Evolutionary conservation across 1,284 basidiomycete species (phyloP).

Genomic region (Pseudozyma sp.): DNA sequence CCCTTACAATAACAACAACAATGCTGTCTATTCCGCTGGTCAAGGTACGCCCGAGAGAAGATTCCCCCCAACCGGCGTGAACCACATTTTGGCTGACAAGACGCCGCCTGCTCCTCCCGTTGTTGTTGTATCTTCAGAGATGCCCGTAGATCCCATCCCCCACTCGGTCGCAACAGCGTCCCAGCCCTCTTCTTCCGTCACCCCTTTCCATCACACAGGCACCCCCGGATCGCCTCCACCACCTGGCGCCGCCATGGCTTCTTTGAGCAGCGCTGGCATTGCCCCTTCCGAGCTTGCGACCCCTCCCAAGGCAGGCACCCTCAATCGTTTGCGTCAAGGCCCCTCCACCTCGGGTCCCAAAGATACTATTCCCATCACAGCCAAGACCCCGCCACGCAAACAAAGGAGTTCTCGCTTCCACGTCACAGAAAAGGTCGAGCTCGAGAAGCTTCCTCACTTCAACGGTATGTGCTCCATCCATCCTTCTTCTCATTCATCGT

Average conservation of each 20-base stretch:
- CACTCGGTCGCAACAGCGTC: constrained; percentile 51
- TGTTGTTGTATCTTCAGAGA: constrained; percentile 62
- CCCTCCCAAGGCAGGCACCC: constrained; percentile 60
- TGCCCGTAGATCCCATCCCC: constrained; percentile 62
- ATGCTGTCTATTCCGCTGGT: constrained; percentile 27
- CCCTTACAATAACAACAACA: constrained; percentile 26
- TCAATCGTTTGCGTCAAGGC: constrained; percentile 57
- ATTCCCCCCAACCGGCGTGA: constrained; percentile 18
- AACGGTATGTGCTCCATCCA: constrained; percentile 75
- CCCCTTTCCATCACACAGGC: constrained; percentile 54
- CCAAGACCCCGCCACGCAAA: constrained; percentile 67
- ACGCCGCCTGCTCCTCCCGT: constrained; percentile 61
- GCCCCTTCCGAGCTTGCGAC: constrained; percentile 47
- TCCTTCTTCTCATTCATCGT: background rate
- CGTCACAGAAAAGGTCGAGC: constrained; percentile 93
- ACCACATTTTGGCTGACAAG: constrained; percentile 57
- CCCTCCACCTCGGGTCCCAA: constrained; percentile 55
- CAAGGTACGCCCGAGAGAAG: constrained; percentile 51
- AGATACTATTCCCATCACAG: constrained; percentile 65
- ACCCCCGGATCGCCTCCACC: constrained; percentile 56
- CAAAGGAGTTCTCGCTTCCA: constrained; percentile 79
- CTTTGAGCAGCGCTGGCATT: constrained; percentile 50
- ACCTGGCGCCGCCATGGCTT: constrained; percentile 53
- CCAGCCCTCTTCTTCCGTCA: constrained; percentile 51
- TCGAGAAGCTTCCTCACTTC: constrained; percentile 94